Base-by-base conservation (phyloP, 2,329 filamentous ascomycete species). In the Ophiocordyceps camponoti-saundersi region DNA sequence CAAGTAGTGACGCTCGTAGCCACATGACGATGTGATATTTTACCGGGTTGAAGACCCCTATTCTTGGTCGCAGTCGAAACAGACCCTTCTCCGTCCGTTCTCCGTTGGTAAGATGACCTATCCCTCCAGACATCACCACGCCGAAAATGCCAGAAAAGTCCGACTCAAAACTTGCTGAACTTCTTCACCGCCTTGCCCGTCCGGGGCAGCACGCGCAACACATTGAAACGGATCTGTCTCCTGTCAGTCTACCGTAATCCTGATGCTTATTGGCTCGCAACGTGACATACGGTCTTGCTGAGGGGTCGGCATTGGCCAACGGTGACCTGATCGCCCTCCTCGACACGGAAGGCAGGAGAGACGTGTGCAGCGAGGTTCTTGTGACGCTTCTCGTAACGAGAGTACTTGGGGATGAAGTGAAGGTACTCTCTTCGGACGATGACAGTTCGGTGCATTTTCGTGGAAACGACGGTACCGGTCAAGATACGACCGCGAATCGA, bases 401-500 rank as follows among this genome's bases (percentile, higher is more conserved):
- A 79, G 82, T 98, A 98, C 80, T 98, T 98, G 72, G 89, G 89
- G 69, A 98, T 85, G 77, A 86, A 98, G 80, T 98, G 92, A 55
- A 98, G 87, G 80, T 98, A 98, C 80, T 98, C 92, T 73, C 92
- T 84, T 71, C 92, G 92, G 80, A 98, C 93, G 75, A 98, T 84
- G 69, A 96, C 76, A 64, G 92, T 98, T 75, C 92, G 86, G 85
- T 98, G 92, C 92, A 98, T 98, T 86, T 98, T 98, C 75, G 92
- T 98, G 64, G 90, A 96, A 67, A 96, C 85, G 66, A 98, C 92
- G 68, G 88, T 95, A 66, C 92, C 92, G 69, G 90, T 96, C 60
- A 98, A 79, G 80, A 98, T 98, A 90, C 92, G 90, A 72, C 92
- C 92, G 77, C 92, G 92, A 79, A 98, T 98, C 58, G 92, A 96